Percentiles rank a stretch among this genome's conserved stretches.
phyloP scores from a whole-genome alignment of 176 grass and related monocot genomes.

The Lolium rigidum region DNA sequence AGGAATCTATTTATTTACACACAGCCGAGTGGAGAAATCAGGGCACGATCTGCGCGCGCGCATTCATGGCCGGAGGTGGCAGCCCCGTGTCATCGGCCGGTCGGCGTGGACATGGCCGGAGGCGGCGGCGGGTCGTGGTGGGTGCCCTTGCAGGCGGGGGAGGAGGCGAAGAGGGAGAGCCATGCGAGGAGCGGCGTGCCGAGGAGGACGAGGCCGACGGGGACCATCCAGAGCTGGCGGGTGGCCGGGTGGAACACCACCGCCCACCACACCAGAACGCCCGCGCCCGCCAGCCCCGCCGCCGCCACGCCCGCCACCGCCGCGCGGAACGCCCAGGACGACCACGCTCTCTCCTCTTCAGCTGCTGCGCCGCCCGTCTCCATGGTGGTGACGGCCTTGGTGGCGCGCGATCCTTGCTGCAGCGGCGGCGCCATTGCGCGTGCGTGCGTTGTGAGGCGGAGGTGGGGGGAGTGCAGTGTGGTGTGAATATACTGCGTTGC shows the following conservation, averaged over 20 bases:
- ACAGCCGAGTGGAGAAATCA: neutral
- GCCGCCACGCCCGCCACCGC: conserved; percentile 43
- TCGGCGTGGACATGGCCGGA: neutral
- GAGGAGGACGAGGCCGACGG: conserved; percentile 79
- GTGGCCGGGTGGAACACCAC: conserved; percentile 68
- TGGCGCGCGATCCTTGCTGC: conserved; percentile 4
- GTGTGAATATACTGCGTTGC: conserved; percentile 32
- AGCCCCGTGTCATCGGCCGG: conserved; percentile 32
- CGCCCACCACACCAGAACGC: conserved; percentile 78
- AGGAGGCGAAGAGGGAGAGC: conserved; percentile 72
- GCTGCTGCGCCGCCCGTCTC: neutral
- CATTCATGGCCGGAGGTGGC: too few relatives aligned
- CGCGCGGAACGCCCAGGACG: neutral
- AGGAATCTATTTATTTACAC: neutral
- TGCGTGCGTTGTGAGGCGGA: neutral
- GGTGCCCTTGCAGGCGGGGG: conserved; percentile 28
- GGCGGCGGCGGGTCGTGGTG: neutral
- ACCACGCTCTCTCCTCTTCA: too few relatives aligned
- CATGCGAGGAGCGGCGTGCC: conserved; percentile 82
- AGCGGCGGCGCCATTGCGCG: conserved; percentile 46
- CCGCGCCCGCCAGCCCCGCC: conserved; percentile 54
- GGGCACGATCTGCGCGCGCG: neutral
- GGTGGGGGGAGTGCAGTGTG: neutral
- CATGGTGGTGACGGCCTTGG: conserved; percentile 5
- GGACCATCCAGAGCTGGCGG: conserved; percentile 94